phyloP scores from a whole-genome alignment of 306 rosid genomes.

The Glycine tomentella region DNA sequence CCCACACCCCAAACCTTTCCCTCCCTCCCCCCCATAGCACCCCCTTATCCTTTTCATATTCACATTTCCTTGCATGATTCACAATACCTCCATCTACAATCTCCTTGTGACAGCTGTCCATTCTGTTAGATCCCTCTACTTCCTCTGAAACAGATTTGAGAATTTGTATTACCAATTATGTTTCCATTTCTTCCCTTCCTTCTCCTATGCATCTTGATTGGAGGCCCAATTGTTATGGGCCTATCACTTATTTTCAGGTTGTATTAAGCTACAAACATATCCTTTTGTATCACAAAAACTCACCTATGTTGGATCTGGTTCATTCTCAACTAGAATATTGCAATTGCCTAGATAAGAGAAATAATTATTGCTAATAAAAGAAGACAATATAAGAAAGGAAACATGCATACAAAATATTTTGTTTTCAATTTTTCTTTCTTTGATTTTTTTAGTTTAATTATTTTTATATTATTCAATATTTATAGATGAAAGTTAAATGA shows the following conservation, averaged over 20 bases:
- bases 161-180: background rate
- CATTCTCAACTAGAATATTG: conserved; percentile 34
- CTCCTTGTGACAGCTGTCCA: background rate
- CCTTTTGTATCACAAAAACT: background rate
- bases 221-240: too few species aligned
- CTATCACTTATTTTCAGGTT: too few species aligned
- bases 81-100: background rate
- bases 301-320: conserved; percentile 6
- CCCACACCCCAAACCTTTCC: background rate
- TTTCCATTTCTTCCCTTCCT: background rate
- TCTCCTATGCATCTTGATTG: background rate
- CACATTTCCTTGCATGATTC: background rate
- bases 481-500: conserved; percentile 41
- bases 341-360: conserved; percentile 23
- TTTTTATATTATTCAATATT: conserved; percentile 21
- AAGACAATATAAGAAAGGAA: conserved; percentile 33
- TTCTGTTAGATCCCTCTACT: background rate
- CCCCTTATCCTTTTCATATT: background rate
- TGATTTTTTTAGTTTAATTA: conserved; percentile 8
- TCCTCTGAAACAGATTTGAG: background rate
- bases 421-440: conserved; percentile 17
- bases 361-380: conserved; percentile 28
- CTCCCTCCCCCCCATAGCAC: background rate
- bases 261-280: background rate
- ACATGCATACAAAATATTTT: conserved; percentile 16